phyloP scores from a whole-genome alignment of 2,329 filamentous ascomycete species.

The Lasiodiplodia sp. region DNA sequence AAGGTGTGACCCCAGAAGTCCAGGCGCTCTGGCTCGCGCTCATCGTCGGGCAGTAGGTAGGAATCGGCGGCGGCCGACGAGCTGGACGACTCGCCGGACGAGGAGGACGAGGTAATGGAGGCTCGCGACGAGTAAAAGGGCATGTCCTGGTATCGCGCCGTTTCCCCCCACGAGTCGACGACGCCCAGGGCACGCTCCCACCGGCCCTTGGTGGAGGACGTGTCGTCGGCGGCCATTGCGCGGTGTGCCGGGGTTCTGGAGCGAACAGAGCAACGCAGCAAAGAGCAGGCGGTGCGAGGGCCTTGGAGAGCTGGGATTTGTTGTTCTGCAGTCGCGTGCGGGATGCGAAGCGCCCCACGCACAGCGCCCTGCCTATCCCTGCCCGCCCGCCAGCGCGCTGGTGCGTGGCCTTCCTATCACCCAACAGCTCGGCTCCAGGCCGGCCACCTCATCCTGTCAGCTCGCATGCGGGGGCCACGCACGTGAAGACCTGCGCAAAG shows the following conservation, averaged over 20 bases:
- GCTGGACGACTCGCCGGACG: conserved; percentile 49
- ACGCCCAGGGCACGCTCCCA: conserved; percentile 25
- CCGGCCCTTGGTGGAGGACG: conserved; percentile 14
- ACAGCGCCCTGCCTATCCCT: not conserved
- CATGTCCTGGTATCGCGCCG: conserved; percentile 1
- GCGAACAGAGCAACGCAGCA: not conserved
- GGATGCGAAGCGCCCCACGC: not conserved
- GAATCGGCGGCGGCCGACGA: conserved; percentile 36
- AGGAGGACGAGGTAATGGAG: conserved; percentile 50
- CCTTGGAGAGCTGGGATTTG: conserved; percentile 11
- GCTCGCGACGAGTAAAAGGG: not conserved
- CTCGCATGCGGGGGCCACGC: not conserved
- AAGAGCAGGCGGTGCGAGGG: conserved; percentile 14
- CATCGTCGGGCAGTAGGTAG: conserved; percentile 42
- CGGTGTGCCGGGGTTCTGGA: not conserved
- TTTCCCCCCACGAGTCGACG: conserved; percentile 16
- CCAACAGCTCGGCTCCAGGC: not conserved
- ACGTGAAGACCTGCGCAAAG: not conserved
- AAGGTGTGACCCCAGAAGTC: conserved; percentile 44
- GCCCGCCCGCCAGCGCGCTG: not conserved
- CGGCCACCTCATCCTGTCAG: not conserved
- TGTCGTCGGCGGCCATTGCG: conserved; percentile 22
- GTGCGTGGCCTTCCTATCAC: conserved; percentile 3
- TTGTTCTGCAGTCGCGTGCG: conserved; percentile 15
- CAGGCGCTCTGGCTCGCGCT: conserved; percentile 47